A percentile compares a stretch with the other conserved stretches of the same genome.
These are phyloP conservation scores for Pogostemon cablin DNA, from an alignment of 257 asterid genomes.

Conservation along the genomic window DNA sequence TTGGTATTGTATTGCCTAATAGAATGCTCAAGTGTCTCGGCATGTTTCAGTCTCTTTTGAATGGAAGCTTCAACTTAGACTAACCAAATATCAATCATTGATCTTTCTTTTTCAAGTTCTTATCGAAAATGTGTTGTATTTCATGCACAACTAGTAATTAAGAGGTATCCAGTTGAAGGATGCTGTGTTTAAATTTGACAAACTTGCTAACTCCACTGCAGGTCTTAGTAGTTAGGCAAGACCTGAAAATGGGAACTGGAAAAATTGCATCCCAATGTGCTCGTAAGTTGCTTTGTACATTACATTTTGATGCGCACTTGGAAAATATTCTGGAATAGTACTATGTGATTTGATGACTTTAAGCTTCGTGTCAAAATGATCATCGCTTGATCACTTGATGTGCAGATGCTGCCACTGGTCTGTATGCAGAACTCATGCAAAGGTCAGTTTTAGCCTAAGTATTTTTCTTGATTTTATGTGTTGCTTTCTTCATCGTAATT, in stretches of 20 bases:
- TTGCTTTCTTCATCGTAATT: background rate
- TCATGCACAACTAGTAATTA: constrained; percentile 11
- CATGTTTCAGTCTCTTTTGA: background rate
- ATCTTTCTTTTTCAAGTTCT: background rate
- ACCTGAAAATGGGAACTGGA: constrained; percentile 93
- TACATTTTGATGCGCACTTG: constrained; percentile 23
- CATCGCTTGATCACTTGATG: constrained; percentile 12
- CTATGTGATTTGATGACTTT: background rate
- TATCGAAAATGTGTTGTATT: background rate
- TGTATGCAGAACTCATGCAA: constrained; percentile 85
- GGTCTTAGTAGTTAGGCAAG: constrained; percentile 97
- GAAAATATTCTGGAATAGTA: background rate
- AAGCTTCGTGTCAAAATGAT: constrained; percentile 7
- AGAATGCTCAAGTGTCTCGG: background rate
- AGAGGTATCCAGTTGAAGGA: constrained; percentile 10
- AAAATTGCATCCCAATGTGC: constrained; percentile 99
- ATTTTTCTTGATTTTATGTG: background rate
- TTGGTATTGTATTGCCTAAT: background rate
- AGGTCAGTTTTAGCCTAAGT: constrained; percentile 50
- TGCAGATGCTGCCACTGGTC: constrained; percentile 98
- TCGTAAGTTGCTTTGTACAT: constrained; percentile 56
- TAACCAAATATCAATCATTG: background rate
- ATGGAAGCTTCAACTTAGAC: background rate
- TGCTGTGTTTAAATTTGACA: background rate
- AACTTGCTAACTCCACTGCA: constrained; percentile 34